Evolutionary conservation across 2,329 filamentous ascomycete genomes (phyloP), one percentile per base, ranked within the genome.

Genomic region (Sclerotinia glacialis): DNA sequence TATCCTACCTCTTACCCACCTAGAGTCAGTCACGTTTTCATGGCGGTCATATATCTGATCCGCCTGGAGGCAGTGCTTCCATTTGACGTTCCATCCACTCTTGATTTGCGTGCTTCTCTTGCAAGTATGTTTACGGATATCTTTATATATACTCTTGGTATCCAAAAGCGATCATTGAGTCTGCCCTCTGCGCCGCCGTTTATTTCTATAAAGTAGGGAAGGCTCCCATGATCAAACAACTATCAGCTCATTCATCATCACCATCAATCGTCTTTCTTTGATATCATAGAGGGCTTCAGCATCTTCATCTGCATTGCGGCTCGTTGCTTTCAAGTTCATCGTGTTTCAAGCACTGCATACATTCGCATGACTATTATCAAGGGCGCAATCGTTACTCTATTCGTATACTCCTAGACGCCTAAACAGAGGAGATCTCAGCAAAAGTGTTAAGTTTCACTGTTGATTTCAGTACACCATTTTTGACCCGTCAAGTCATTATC

Each of bases 61-160:
- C 63, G 31, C 69, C 70, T 71, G 52, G 71, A 71, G 72, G 73
- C 72, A 68, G 71, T 74, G 73, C 71, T 65, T 68, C 68, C 67
- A 65, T 68, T 58, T 61, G 60, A 26, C 53, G 53, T 62, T 62
- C 50, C 66, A 60, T 53, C 47, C 64, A 65, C 46, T 44, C 54
- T 61, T 46, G 26, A 21, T 52, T 18, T 66, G 46, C 31, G 5
- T 14, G 23, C 37, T 23, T 52, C 44, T 34, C 54, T 52, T 28
- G 18, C 14, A 34, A n/a, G 1, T 34, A 34, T 61, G 54, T 34
- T 61, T 65, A 65, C 37, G 49, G 5, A 23, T 21, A 61, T 65
- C 54, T 67, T 69, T 72, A 70, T 70, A 70, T 71, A 69, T 52
- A 55, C 34, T 64, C 23, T 52, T 28, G 34, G 52, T 59, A 31